Base-by-base conservation (phyloP, 2,329 filamentous ascomycete species). In the Botrytis pseudocinerea region DNA sequence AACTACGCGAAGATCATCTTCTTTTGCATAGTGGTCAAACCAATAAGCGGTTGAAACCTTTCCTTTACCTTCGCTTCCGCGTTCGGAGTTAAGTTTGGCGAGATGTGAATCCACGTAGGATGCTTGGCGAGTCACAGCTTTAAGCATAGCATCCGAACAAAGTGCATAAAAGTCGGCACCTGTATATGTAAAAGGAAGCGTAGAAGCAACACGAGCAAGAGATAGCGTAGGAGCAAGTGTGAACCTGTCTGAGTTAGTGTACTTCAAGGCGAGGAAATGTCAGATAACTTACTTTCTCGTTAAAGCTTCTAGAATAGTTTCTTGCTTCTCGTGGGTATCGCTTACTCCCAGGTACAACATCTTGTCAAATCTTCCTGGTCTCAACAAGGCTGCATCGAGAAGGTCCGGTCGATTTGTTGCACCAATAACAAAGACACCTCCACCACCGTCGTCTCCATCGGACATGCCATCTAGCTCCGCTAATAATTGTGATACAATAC, bases 381-480 rank as follows among this genome's bases (percentile, higher is more conserved):
- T 89, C 62, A 98, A 85, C 73, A 99, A 85, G 7, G 95, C 96
- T 76, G 93, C 93, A 81, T 99, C 95, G 35, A 99, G 87, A 71
- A 98, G 84, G 84, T 99, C 96, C 0, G 96, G 96, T 75, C 95
- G 86, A 84, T 99, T 99, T 8, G 95, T 99, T 5, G 95, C 95
- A 73, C 96, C 95, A 77, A 99, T 97, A 42, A 98, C 96, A 81
- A 98, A 98, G 8, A 98, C 95, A 32, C 95, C 94, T 18, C 93
- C 93, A 16, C 85, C 88, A 0, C 88, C 89, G 76, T 95, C 93
- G 74, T 94, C 93, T 25, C 94, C 95, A 77, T 95, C 92, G 70
- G 95, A 98, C 96, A 99, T 99, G 69, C 96, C 96, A 80, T 99
- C 96, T 35, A 99, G 86, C 83, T 99, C 96, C 0, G 96, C 96